Percentiles rank a stretch among this genome's conserved stretches.
Conservation (phyloP, 306 rosid genomes). For the Morella rubra region DNA sequence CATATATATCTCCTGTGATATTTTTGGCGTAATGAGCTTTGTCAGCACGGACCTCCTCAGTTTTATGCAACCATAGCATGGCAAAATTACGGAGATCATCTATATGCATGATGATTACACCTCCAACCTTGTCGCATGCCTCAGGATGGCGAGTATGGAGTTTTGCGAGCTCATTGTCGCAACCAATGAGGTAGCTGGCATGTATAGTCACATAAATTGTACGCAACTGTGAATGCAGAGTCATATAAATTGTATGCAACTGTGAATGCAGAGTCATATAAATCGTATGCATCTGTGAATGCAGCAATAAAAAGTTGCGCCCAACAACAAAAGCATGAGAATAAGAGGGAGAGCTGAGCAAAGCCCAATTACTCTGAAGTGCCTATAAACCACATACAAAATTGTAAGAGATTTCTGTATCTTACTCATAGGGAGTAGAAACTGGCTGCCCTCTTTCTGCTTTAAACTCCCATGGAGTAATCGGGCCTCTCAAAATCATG, state of each 20-base stretch:
- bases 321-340: slow-evolving; percentile 3
- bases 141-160: slow-evolving; percentile 95
- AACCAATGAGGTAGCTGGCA: slow-evolving; percentile 90
- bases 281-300: slow-evolving; percentile 4
- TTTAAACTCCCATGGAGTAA: slow-evolving; percentile 97
- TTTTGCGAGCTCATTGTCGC: slow-evolving; percentile 88
- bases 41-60: slow-evolving; percentile 97
- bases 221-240: slow-evolving; percentile 13
- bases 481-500: slow-evolving; percentile 95
- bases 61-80: slow-evolving; percentile 90
- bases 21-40: slow-evolving; percentile 89
- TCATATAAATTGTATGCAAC: slow-evolving; percentile 8
- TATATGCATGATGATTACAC: slow-evolving; percentile 94
- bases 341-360: neutral
- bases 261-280: neutral
- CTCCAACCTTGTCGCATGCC: slow-evolving; percentile 97
- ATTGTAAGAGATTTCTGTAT: neutral
- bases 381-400: slow-evolving; percentile 1
- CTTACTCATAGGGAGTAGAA: slow-evolving; percentile 99
- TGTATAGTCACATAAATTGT: slow-evolving; percentile 19
- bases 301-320: neutral
- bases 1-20: slow-evolving; percentile 90
- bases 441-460: slow-evolving; percentile 87
- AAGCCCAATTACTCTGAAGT: neutral
- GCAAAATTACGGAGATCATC: slow-evolving; percentile 90